phyloP scores from a whole-genome alignment of 202 grass and related monocot species.

The Cymbopogon flexuosus region DNA sequence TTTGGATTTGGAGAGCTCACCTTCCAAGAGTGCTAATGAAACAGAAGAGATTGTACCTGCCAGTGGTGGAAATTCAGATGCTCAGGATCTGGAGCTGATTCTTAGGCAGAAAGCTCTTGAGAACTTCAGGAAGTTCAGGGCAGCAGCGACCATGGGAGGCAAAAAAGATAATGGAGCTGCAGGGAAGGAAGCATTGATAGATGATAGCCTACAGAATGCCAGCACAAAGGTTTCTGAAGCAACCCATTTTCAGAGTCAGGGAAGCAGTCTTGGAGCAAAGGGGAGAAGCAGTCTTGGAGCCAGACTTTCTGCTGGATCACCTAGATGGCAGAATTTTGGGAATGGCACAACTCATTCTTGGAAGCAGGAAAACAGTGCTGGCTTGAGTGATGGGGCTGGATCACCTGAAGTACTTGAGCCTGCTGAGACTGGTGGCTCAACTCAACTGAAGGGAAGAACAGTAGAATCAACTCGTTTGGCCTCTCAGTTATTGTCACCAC shows the following conservation, averaged over 20 bases:
- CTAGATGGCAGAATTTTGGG: slow-evolving; percentile 22
- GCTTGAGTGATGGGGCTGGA: slow-evolving; percentile 1
- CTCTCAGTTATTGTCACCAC: slow-evolving; percentile 13
- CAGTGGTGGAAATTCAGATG: slow-evolving; percentile 27
- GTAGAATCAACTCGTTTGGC: not conserved
- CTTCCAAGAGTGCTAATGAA: slow-evolving; percentile 38
- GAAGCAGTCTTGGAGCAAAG: too few relatives aligned
- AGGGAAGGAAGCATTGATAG: slow-evolving; percentile 32
- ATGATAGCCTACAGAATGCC: not conserved
- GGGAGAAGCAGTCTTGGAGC: slow-evolving; percentile 27
- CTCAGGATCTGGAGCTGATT: slow-evolving; percentile 63
- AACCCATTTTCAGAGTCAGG: slow-evolving; percentile 23
- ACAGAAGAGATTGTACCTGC: slow-evolving; percentile 23
- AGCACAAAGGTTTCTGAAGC: slow-evolving; percentile 30
- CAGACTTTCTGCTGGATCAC: slow-evolving; percentile 22
- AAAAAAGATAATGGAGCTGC: slow-evolving; percentile 26
- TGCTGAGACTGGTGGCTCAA: not conserved
- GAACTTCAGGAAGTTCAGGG: slow-evolving; percentile 76
- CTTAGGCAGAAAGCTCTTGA: slow-evolving; percentile 83
- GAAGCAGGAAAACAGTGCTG: slow-evolving; percentile 20
- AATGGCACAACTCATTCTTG: not conserved
- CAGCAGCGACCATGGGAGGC: slow-evolving; percentile 2
- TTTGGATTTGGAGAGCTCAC: slow-evolving; percentile 13
- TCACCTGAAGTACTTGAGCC: slow-evolving; percentile 21
- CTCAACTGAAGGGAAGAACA: slow-evolving; percentile 13